Percentiles rank a stretch among this genome's conserved stretches.
Evolutionary conservation across 2,329 filamentous ascomycete genomes (phyloP).

Genomic region (Polytolypa hystricis): DNA sequence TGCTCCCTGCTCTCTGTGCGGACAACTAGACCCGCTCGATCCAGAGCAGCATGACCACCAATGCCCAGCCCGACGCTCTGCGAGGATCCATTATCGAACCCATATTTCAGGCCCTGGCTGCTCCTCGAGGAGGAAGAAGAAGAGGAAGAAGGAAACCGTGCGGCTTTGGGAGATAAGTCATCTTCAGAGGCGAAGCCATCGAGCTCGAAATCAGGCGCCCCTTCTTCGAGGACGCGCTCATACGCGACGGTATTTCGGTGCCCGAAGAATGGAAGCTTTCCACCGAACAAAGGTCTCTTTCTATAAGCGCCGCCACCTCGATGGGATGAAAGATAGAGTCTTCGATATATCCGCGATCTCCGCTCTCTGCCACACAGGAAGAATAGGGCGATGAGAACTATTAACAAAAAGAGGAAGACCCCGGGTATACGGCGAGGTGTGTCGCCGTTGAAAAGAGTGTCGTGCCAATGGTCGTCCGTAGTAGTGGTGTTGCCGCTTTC

Average conservation of each 20-base stretch:
- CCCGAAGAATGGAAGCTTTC: constrained; percentile 32
- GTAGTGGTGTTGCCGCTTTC: constrained; percentile 25
- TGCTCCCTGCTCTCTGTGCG: constrained; percentile 80
- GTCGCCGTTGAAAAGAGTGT: constrained; percentile 52
- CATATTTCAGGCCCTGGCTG: constrained; percentile 29
- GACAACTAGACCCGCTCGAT: constrained; percentile 61
- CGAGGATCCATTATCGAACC: constrained; percentile 30
- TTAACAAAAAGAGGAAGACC: constrained; percentile 64
- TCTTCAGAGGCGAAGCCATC: constrained; percentile 52
- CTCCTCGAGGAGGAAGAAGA: constrained; percentile 41
- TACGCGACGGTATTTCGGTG: constrained; percentile 43
- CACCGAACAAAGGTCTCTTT: constrained; percentile 51
- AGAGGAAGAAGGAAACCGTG: constrained; percentile 44
- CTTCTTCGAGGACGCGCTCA: constrained; percentile 78
- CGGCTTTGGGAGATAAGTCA: constrained; percentile 55
- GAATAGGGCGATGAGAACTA: constrained; percentile 58
- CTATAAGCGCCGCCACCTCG: constrained; percentile 31
- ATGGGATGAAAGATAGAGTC: constrained; percentile 30
- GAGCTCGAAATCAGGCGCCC: constrained; percentile 65
- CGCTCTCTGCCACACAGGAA: constrained; percentile 72
- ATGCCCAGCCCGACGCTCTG: constrained; percentile 23
- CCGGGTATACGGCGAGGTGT: constrained; percentile 60
- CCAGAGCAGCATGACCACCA: constrained; percentile 29
- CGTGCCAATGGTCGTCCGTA: constrained; percentile 45
- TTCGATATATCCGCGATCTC: constrained; percentile 50